Base-by-base conservation (phyloP, 139 green algal genomes). In the Ulvella scutata region DNA sequence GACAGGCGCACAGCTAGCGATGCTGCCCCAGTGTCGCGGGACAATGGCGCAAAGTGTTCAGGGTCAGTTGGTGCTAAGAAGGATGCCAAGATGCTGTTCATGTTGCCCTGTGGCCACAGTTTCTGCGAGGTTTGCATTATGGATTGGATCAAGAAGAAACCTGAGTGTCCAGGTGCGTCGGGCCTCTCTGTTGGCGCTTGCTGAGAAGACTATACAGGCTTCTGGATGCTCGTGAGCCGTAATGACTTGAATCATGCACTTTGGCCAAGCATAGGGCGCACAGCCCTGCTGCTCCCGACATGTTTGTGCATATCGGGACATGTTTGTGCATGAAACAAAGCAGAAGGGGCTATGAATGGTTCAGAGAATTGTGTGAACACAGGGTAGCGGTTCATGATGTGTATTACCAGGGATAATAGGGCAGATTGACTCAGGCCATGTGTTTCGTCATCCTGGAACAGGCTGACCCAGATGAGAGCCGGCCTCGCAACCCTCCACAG, bases 111-210 rank as follows among this genome's bases (percentile, higher is more conserved):
- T 38, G 87, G 87, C 10, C 87, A 91, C 74, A 82, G 80, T 37
- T 89, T 89, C 75, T 91, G 87, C 43, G 84, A 85, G 73, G 62
- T 77, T 2, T 91, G 87, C 83, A 84, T 91, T 20, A 75, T 78
- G 37, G 75, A 79, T 61, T 89, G 79, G 51, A 6, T 67, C 0
- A 67, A 67, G 35, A n/a, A 36, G 4, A 33, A 44, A 33, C 2
- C n/a, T 21, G 6, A 38, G 2, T 29, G 26, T 36, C 17, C 44
- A 9, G 36, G 37, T 76, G 29, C 43, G 36, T 44, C 6, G 2
- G 23, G 13, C 20, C 3, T 4, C 26, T 2, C 39, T 34, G 38
- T 20, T 9, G n/a, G 26, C 28, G 13, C 40, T 17, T 26, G 40
- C 40, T 59, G 40, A 59, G 13, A 59, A 26, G 40, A 13, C 40